phyloP scores from a whole-genome alignment of 169 alveolate species.

The Theileria sp. region DNA sequence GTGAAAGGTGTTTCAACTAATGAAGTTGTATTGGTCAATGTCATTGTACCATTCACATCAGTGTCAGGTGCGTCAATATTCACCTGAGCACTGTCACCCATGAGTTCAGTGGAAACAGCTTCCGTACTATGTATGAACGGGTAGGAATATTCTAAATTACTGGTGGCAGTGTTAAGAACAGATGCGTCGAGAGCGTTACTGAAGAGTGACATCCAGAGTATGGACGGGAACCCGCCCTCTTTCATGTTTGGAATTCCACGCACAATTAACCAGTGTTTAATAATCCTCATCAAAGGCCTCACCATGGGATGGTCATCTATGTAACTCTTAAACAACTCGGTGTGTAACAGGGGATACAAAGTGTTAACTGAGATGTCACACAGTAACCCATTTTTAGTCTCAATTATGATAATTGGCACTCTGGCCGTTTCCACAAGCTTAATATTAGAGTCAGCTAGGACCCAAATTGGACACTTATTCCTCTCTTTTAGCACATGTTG shows the following conservation, averaged over 20 bases:
- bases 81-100: no score
- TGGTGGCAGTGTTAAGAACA: background rate
- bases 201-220: conserved; percentile 85
- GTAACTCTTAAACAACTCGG: conserved; percentile 77
- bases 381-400: conserved; percentile 74
- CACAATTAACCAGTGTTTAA: conserved; percentile 80
- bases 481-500: conserved; percentile 29
- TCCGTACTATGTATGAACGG: background rate
- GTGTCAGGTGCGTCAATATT: no score
- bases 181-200: conserved; percentile 50
- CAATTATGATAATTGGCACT: conserved; percentile 84
- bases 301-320: conserved; percentile 79
- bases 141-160: background rate
- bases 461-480: conserved; percentile 41
- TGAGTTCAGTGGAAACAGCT: no score
- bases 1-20: background rate
- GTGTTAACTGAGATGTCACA: conserved; percentile 87
- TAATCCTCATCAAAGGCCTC: conserved; percentile 80
- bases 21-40: background rate
- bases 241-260: conserved; percentile 85
- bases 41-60: background rate
- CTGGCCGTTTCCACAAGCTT: conserved; percentile 85
- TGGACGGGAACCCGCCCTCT: conserved; percentile 89
- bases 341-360: conserved; percentile 81
- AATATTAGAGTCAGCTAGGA: conserved; percentile 62